Base-by-base conservation (phyloP, 164 flowering plant species). In the Annona cherimola region DNA sequence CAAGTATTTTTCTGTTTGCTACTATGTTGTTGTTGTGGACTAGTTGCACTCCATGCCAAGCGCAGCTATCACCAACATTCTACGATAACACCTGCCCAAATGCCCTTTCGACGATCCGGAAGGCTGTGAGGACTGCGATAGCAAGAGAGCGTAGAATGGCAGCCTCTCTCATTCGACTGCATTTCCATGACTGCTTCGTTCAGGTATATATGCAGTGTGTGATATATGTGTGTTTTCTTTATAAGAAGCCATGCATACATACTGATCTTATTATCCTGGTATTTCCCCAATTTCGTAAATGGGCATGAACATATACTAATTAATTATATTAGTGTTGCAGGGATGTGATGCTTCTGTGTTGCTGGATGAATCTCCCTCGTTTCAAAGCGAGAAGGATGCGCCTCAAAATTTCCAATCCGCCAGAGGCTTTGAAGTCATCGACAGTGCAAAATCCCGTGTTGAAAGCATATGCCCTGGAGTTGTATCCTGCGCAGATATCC, bases 301-400 rank as follows among this genome's bases (percentile, higher is more conserved):
- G n/a, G n/a, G n/a, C n/a, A n/a, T n/a, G n/a, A n/a, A n/a, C n/a
- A n/a, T n/a, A n/a, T n/a, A 9, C 19, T 67, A 12, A 16, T 18
- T 40, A 42, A 50, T 63, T 9, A n/a, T 35, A 4, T 45, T 62
- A 4, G 4, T 9, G 14, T 45, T 41, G 40, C 60, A 90, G 96
- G 96, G 96, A 2, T 90, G 96, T 78, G 96, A 90, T 60, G 96
- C 82, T 1, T 90, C 96, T 2, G 76, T 88, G 35, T 83, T 88
- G n/a, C 89, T 90, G 2, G 91, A 89, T 45, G 88, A 79, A 70
- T 82, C 87, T 1, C 40, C 44, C 40, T 75, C 77, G n/a, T 76
- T 83, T 59, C 8, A 39, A 18, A 61, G 78, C 5, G 72, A 76
- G 67, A 54, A 72, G 50, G 69, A 35, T 39, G 69, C 69, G 1